phyloP scores from a whole-genome alignment of 2,329 filamentous ascomycete genomes.

The Aphanocladium album region DNA sequence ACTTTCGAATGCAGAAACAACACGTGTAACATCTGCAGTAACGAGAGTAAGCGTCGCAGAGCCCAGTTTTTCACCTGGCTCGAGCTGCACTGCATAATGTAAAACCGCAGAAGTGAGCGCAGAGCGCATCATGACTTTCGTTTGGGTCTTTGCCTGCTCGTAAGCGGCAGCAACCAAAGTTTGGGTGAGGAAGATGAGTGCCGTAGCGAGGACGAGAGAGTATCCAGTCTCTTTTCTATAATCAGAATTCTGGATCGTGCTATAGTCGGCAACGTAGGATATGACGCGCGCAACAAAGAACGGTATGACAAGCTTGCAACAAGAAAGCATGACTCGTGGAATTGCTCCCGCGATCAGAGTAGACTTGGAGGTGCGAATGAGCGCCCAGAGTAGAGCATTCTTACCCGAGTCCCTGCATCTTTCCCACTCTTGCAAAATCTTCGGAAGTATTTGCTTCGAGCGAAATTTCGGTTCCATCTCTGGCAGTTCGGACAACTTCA shows the following conservation, averaged over 20 bases:
- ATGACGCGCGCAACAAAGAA: neutral
- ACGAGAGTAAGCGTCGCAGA: slow-evolving; percentile 11
- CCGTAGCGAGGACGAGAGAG: neutral
- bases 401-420: neutral
- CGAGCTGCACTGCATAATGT: neutral
- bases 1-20: slow-evolving; percentile 3
- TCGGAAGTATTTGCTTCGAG: slow-evolving; percentile 3
- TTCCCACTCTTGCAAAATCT: neutral
- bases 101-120: neutral
- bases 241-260: neutral
- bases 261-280: neutral
- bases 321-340: neutral
- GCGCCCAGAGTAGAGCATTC: neutral
- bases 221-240: neutral
- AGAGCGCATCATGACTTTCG: neutral
- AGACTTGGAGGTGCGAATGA: neutral
- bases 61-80: neutral
- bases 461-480: neutral
- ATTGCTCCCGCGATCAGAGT: neutral
- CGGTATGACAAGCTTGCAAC: neutral
- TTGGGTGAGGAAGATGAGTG: neutral
- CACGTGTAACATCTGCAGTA: slow-evolving; percentile 7
- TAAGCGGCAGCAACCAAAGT: neutral
- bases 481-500: slow-evolving; percentile 1
- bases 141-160: neutral